Conservation (phyloP, 768 basidiomycete genomes). For the Cyclocybe cylindracea region DNA sequence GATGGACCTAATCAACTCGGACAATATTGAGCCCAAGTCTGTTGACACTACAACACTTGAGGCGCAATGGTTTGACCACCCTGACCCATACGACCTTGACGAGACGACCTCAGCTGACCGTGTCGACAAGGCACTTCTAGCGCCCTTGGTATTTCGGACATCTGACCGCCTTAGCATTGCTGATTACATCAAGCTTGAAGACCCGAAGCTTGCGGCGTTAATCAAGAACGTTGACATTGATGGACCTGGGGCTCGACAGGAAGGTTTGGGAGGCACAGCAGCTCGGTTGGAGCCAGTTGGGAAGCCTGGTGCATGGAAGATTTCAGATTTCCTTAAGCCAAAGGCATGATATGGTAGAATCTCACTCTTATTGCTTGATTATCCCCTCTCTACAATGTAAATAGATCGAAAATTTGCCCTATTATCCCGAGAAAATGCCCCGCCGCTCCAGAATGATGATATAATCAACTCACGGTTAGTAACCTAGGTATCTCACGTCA, state of each 20-base stretch:
- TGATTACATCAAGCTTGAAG: slow-evolving; percentile 14
- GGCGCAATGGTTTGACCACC: slow-evolving; percentile 11
- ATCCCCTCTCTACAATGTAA: too few relatives aligned
- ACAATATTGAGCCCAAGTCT: slow-evolving; percentile 8
- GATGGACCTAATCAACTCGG: slow-evolving; percentile 14
- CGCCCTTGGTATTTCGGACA: slow-evolving; percentile 1
- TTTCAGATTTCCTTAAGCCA: too few relatives aligned
- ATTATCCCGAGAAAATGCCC: too few relatives aligned
- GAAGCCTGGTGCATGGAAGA: too few relatives aligned
- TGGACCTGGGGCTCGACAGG: slow-evolving; percentile 7
- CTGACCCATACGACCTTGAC: slow-evolving; percentile 18
- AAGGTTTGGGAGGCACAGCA: too few relatives aligned
- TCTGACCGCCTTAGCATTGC: slow-evolving; percentile 11
- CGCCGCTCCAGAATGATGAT: too few relatives aligned
- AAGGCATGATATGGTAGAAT: too few relatives aligned
- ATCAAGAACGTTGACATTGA: slow-evolving; percentile 11
- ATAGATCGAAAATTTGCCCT: too few relatives aligned
- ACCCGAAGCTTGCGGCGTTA: slow-evolving; percentile 2
- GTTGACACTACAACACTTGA: slow-evolving; percentile 5
- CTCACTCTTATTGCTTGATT: too few relatives aligned
- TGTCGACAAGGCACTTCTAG: slow-evolving; percentile 10
- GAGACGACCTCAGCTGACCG: slow-evolving; percentile 16
- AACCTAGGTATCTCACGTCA: neutral
- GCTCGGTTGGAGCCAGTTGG: too few relatives aligned
- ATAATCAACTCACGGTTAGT: too few relatives aligned